Evolutionary conservation across 768 basidiomycete species (phyloP).

Genomic region (Mycena haematopus): DNA sequence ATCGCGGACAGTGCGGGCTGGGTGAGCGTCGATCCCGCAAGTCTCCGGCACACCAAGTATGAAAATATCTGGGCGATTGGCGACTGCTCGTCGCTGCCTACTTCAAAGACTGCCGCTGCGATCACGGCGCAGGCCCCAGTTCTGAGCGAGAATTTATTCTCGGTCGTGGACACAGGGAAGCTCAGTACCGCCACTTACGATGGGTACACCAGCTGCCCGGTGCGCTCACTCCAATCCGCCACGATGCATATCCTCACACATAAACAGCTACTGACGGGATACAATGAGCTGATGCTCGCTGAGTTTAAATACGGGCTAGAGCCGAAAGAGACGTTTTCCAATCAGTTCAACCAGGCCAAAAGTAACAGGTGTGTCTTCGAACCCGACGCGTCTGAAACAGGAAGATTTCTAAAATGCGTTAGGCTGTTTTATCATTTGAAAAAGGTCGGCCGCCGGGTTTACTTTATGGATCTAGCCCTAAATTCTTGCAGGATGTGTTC

Average conservation of each 20-base stretch:
- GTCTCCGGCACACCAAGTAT: conserved; percentile 84
- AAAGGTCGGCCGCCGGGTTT: conserved; percentile 53
- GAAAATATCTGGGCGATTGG: conserved; percentile 91
- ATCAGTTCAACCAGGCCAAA: conserved; percentile 74
- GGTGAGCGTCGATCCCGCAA: conserved; percentile 85
- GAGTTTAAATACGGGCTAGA: conserved; percentile 94
- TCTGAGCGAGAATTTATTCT: conserved; percentile 85
- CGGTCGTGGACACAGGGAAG: conserved; percentile 74
- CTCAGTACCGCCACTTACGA: conserved; percentile 77
- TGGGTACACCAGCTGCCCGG: conserved; percentile 90
- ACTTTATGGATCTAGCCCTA: neutral
- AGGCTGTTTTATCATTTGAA: conserved; percentile 89
- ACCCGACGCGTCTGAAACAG: neutral
- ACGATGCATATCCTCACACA: conserved; percentile 21
- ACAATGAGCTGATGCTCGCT: conserved; percentile 83
- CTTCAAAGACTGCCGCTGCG: conserved; percentile 95
- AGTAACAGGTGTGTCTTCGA: conserved; percentile 64
- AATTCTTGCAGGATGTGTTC: conserved; percentile 58
- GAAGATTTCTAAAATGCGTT: conserved; percentile 20
- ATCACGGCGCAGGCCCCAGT: conserved; percentile 92
- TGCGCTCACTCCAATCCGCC: conserved; percentile 37
- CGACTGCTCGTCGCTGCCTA: conserved; percentile 92
- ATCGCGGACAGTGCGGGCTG: conserved; percentile 85
- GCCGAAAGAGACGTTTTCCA: conserved; percentile 85
- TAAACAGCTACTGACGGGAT: conserved; percentile 75